Base-by-base conservation (phyloP, 176 grass and related monocot species). In the Avena atlantica region DNA sequence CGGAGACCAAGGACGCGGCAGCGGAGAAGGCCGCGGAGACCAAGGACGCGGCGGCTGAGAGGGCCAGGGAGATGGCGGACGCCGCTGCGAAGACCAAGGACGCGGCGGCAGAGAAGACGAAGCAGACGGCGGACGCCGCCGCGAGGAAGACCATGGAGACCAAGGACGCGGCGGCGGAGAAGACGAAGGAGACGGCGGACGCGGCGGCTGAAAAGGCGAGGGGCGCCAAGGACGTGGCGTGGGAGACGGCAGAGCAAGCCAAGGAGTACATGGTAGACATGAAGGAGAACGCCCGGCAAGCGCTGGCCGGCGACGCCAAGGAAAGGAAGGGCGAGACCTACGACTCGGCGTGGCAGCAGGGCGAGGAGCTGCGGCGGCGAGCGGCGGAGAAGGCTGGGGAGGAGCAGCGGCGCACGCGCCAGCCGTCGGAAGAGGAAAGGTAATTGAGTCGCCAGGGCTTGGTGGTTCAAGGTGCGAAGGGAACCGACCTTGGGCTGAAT, bases 311-410 rank as follows among this genome's bases (percentile, higher is more conserved):
- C 15, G 52, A 74, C 4, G 68, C 92, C 44, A 75, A 72, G 86
- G 83, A 7, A 14, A 72, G 69, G 57, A 86, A 86, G 67, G 89
- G 86, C 77, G 79, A 89, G 73, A 89, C 83, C 10, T 2, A 87
- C 19, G 89, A 94, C 74, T 91, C 92, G 29, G 89, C 80, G 37
- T 65, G 89, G 89, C 89, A 91, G 86, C 86, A 91, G 27, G 81
- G 71, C 20, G 16, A 89, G 78, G 84, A 84, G 34, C 87, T 87
- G 60, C 81, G 78, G 50, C 83, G 85, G 20, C 76, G 89, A 37
- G 89, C 89, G 0, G 89, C 15, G 15, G 86, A 91, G 80, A 94
- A 84, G 80, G 80, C 79, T 0, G 37, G n/a, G 58, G 92, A 91
- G 50, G 50, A 23, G 20, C 68, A 52, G 53, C 37, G 48, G 71